phyloP scores from a whole-genome alignment of 768 basidiomycete species.

The Boletus fagicola region DNA sequence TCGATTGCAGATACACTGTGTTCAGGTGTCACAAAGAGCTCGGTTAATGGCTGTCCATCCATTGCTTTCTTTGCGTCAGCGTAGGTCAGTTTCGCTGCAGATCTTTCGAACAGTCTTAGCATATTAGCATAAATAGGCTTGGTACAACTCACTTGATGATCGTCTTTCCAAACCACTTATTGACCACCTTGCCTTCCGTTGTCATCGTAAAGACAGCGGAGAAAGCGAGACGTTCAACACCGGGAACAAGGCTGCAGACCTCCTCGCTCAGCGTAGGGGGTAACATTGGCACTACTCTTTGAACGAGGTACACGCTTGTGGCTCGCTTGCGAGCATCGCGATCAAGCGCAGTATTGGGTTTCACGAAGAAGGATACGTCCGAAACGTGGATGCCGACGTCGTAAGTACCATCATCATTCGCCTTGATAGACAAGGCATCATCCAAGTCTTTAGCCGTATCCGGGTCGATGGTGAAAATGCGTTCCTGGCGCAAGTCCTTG shows the following conservation, averaged over 20 bases:
- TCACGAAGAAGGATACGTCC: constrained; percentile 94
- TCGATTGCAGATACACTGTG: constrained; percentile 62
- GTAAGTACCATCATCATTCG: constrained; percentile 88
- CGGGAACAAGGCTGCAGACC: constrained; percentile 87
- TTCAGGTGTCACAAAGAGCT: constrained; percentile 51
- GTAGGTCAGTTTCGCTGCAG: constrained; percentile 84
- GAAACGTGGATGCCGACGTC: constrained; percentile 95
- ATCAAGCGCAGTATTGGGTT: constrained; percentile 94
- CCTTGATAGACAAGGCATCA: constrained; percentile 88
- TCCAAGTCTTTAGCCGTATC: constrained; percentile 87
- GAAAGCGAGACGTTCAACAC: constrained; percentile 88
- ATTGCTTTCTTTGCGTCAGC: constrained; percentile 78
- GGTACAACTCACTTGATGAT: constrained; percentile 69
- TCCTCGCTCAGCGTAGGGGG: constrained; percentile 92
- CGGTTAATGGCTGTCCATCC: constrained; percentile 62
- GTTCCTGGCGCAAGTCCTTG: constrained; percentile 80
- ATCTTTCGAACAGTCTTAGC: constrained; percentile 46
- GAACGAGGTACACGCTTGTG: constrained; percentile 95
- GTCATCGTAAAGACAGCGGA: constrained; percentile 86
- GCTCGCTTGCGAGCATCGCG: constrained; percentile 97
- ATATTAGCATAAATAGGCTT: not conserved
- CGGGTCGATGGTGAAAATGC: constrained; percentile 94
- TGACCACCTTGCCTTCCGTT: constrained; percentile 73
- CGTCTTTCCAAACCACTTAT: constrained; percentile 92
- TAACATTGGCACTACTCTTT: constrained; percentile 95